These are phyloP conservation scores for Gracilariopsis chorda DNA, from an alignment of 23 red algal genomes.

Conservation along the genomic window DNA sequence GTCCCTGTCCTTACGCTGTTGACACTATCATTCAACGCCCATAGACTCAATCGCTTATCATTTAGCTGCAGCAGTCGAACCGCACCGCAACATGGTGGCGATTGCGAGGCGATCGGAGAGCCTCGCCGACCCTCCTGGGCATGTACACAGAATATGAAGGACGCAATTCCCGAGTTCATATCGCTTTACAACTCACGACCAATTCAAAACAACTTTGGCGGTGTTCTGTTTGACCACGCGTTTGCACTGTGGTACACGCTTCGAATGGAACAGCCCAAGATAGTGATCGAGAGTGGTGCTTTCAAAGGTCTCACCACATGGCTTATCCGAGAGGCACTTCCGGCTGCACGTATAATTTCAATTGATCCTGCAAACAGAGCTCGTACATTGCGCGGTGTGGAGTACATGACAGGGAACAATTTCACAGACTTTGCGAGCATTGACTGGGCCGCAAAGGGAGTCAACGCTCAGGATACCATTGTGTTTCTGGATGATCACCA, in stretches of 20 bases:
- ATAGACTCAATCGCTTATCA: not conserved
- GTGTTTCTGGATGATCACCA: slow-evolving; percentile 50
- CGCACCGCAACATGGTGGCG: not conserved
- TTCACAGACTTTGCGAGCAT: not conserved
- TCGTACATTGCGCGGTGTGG: not conserved
- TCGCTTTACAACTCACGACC: not conserved
- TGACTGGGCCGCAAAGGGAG: not conserved
- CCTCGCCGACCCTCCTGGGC: slow-evolving; percentile 9
- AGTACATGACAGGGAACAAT: not conserved
- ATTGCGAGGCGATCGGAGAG: slow-evolving; percentile 7
- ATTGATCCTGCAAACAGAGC: not conserved
- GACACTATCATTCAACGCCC: not conserved
- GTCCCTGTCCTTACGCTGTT: not conserved
- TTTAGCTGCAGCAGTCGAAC: not conserved
- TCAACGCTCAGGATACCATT: not conserved
- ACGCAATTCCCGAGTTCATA: not conserved
- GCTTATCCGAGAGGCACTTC: not conserved
- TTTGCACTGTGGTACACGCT: slow-evolving; percentile 37
- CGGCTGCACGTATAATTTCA: not conserved
- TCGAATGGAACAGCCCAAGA: not conserved
- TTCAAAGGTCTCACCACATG: slow-evolving; percentile 24
- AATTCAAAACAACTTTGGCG: slow-evolving; percentile 4
- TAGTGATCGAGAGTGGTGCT: slow-evolving; percentile 25
- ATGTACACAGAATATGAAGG: not conserved
- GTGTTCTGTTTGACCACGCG: slow-evolving; percentile 24